Conservation (phyloP, 441 rosid genomes). For the Viola pubescens region DNA sequence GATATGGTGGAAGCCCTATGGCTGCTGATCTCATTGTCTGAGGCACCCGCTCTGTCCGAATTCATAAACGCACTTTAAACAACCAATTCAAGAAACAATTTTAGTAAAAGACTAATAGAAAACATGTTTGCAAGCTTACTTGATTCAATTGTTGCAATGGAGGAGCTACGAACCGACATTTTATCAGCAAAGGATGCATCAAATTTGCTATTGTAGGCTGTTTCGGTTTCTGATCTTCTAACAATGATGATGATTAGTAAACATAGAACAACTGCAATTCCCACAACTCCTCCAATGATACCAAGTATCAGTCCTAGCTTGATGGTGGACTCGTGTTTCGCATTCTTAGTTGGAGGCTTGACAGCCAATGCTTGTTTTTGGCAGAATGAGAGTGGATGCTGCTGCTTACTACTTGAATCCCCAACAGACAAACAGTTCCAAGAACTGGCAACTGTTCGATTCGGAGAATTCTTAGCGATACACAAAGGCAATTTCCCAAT, state of each 20-base stretch:
- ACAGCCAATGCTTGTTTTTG: slow-evolving; percentile 72
- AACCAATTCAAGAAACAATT: not conserved
- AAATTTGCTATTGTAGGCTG: slow-evolving; percentile 25
- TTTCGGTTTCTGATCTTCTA: slow-evolving; percentile 34
- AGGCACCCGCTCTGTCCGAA: slow-evolving; percentile 58
- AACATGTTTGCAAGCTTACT: slow-evolving; percentile 38
- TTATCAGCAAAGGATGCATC: slow-evolving; percentile 39
- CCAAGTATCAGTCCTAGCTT: slow-evolving; percentile 48
- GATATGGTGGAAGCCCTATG: slow-evolving; percentile 69
- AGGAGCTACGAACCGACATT: slow-evolving; percentile 43
- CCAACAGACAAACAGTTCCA: slow-evolving; percentile 71
- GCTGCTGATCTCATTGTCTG: slow-evolving; percentile 75
- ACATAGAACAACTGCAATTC: slow-evolving; percentile 28
- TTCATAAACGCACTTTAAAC: not conserved
- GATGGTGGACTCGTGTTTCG: slow-evolving; percentile 27
- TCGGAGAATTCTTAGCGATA: slow-evolving; percentile 30
- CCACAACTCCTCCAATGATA: slow-evolving; percentile 53
- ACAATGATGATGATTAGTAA: slow-evolving; percentile 34
- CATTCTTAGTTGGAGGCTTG: slow-evolving; percentile 31
- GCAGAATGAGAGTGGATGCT: slow-evolving; percentile 68
- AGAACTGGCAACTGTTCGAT: slow-evolving; percentile 48
- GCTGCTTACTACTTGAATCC: slow-evolving; percentile 29
- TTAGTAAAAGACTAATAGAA: not conserved
- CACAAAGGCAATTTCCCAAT: slow-evolving; percentile 67
- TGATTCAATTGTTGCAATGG: slow-evolving; percentile 44